Evolutionary conservation across 1,284 basidiomycete genomes (phyloP).

Genomic region (Dichomitus squalens): DNA sequence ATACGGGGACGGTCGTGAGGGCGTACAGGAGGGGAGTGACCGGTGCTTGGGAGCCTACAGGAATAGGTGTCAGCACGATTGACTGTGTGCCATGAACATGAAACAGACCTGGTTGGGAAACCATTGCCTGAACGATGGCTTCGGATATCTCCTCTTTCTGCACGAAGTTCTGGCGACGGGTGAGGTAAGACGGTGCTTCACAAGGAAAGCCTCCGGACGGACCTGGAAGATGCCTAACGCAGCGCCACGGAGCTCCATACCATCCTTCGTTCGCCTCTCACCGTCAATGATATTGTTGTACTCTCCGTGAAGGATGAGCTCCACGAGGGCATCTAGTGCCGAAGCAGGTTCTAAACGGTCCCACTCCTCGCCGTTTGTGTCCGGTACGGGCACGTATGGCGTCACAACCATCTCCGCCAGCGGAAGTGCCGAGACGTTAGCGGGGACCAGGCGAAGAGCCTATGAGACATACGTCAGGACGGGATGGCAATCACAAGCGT

Average conservation of each 20-base stretch:
- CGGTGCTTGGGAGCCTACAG: slow-evolving; percentile 43
- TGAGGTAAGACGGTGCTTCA: background rate
- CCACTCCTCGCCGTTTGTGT: slow-evolving; percentile 87
- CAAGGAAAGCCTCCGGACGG: slow-evolving; percentile 13
- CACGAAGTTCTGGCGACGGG: slow-evolving; percentile 64
- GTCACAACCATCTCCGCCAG: slow-evolving; percentile 66
- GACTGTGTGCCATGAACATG: background rate
- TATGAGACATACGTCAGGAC: slow-evolving; percentile 30
- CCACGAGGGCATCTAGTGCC: slow-evolving; percentile 76
- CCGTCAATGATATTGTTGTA: slow-evolving; percentile 65
- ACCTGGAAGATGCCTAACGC: slow-evolving; percentile 77
- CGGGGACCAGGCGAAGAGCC: slow-evolving; percentile 69
- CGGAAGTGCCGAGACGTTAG: slow-evolving; percentile 55
- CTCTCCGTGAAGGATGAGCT: slow-evolving; percentile 76
- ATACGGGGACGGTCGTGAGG: slow-evolving; percentile 56
- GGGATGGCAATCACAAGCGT: too few relatives aligned
- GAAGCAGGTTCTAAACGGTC: slow-evolving; percentile 75
- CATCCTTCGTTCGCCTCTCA: slow-evolving; percentile 56
- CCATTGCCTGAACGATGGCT: slow-evolving; percentile 69
- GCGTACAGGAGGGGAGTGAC: slow-evolving; percentile 69
- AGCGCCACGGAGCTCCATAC: slow-evolving; percentile 64
- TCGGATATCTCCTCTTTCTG: slow-evolving; percentile 67
- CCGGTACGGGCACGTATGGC: slow-evolving; percentile 81
- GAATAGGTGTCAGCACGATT: background rate
- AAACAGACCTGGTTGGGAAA: slow-evolving; percentile 50